phyloP scores from a whole-genome alignment of 2,329 filamentous ascomycete genomes.

The Mycosphaerella sp. region DNA sequence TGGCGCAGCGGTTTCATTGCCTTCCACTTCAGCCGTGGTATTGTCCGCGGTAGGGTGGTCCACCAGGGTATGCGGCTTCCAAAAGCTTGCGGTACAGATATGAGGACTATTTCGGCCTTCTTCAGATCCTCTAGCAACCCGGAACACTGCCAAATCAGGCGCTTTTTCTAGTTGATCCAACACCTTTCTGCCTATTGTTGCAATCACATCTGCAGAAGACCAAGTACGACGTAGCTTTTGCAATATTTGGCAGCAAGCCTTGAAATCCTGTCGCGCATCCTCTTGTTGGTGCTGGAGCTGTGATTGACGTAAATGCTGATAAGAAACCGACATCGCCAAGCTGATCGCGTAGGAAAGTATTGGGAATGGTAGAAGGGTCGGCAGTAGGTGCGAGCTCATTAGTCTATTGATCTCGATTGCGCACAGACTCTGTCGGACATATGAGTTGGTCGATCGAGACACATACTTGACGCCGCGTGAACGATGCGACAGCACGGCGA shows the following conservation, averaged over 20 bases:
- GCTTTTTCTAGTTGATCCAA: slow-evolving; percentile 29
- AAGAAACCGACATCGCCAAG: slow-evolving; percentile 51
- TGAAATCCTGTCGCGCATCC: slow-evolving; percentile 42
- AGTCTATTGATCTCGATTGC: slow-evolving; percentile 48
- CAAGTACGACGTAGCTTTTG: slow-evolving; percentile 41
- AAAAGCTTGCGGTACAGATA: slow-evolving; percentile 20
- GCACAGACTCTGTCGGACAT: slow-evolving; percentile 50
- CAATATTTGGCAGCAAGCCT: slow-evolving; percentile 41
- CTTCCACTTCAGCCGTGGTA: slow-evolving; percentile 4
- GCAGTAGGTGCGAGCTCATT: slow-evolving; percentile 44
- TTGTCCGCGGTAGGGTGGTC: slow-evolving; percentile 10
- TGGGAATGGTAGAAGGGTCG: slow-evolving; percentile 47
- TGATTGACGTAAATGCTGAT: slow-evolving; percentile 51
- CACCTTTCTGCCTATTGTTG: slow-evolving; percentile 32
- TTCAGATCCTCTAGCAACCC: slow-evolving; percentile 19
- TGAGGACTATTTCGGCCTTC: slow-evolving; percentile 15
- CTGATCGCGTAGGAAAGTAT: slow-evolving; percentile 52
- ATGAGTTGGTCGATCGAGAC: slow-evolving; percentile 45
- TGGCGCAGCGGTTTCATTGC: background rate
- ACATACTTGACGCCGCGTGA: slow-evolving; percentile 39
- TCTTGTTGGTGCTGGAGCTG: slow-evolving; percentile 45
- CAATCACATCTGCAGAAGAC: slow-evolving; percentile 45
- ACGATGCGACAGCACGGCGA: slow-evolving; percentile 53
- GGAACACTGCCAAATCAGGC: slow-evolving; percentile 26
- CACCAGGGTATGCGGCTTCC: slow-evolving; percentile 20